Percentiles rank a stretch among this genome's conserved stretches.
phyloP scores from a whole-genome alignment of 169 alveolate genomes.

The Plasmodium reichenowi region DNA sequence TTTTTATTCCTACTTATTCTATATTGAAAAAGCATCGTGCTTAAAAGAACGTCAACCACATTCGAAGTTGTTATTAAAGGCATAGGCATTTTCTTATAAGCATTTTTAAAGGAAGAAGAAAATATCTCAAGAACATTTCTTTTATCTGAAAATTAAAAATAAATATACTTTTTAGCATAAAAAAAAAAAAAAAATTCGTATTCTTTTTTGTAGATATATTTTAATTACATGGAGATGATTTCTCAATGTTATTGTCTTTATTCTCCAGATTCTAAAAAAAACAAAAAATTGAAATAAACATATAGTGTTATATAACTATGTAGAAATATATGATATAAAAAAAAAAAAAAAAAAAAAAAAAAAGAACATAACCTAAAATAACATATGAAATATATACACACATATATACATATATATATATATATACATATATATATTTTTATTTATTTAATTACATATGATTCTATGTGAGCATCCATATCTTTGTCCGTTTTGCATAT shows the following conservation, averaged over 20 bases:
- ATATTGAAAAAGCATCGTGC: conserved; percentile 17
- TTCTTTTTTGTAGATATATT: too few species aligned
- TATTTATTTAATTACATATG: conserved; percentile 28
- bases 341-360: neutral
- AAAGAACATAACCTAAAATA: too few species aligned
- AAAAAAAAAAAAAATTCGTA: too few species aligned
- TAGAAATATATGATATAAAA: neutral
- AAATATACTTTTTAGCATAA: neutral
- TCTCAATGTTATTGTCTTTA: neutral
- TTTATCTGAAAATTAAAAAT: conserved; percentile 13
- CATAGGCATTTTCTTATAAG: conserved; percentile 39
- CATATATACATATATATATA: too few species aligned
- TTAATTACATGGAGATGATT: neutral
- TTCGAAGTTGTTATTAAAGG: conserved; percentile 35
- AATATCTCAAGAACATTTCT: conserved; percentile 23
- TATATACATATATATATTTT: neutral
- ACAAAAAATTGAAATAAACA: neutral
- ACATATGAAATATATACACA: too few species aligned
- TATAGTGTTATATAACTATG: neutral
- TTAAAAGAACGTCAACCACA: conserved; percentile 17
- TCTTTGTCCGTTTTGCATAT: conserved; percentile 18
- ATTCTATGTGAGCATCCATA: conserved; percentile 22
- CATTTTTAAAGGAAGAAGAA: conserved; percentile 15
- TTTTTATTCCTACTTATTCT: conserved; percentile 16
- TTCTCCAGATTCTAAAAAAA: neutral